These are phyloP conservation scores for Pseudocercospora cruenta DNA, from an alignment of 2,329 filamentous ascomycete species.

Conservation along the genomic window DNA sequence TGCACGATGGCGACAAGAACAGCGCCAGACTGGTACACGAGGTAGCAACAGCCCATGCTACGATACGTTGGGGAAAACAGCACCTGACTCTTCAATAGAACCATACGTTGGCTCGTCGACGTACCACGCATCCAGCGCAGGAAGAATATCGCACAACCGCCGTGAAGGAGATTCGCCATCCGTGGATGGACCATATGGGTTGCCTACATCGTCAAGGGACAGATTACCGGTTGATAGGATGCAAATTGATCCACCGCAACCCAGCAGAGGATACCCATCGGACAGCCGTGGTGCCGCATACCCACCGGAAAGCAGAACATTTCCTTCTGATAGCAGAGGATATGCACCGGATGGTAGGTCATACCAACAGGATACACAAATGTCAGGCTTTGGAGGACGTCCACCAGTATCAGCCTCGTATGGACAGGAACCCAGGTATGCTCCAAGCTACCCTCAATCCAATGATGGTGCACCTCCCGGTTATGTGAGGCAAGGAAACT, in stretches of 20 bases:
- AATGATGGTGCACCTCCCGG: conserved; percentile 39
- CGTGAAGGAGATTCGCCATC: conserved; percentile 43
- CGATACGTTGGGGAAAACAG: conserved; percentile 47
- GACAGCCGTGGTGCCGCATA: conserved; percentile 28
- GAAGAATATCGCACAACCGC: conserved; percentile 46
- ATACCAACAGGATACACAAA: conserved; percentile 31
- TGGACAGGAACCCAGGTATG: conserved; percentile 38
- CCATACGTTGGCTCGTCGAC: conserved; percentile 40
- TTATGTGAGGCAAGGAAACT: conserved; percentile 40
- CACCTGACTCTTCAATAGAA: conserved; percentile 38
- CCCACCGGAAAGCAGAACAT: conserved; percentile 31
- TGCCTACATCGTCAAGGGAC: conserved; percentile 29
- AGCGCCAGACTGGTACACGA: conserved; percentile 43
- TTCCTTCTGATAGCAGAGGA: conserved; percentile 29
- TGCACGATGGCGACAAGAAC: conserved; percentile 48
- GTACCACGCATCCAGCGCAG: conserved; percentile 49
- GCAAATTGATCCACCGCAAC: conserved; percentile 36
- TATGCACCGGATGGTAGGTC: conserved; percentile 31
- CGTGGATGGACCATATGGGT: conserved; percentile 37
- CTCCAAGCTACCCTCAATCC: conserved; percentile 33
- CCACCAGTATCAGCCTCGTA: conserved; percentile 33
- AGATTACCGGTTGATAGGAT: conserved; percentile 35
- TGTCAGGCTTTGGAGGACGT: conserved; percentile 31
- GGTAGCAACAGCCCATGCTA: conserved; percentile 50
- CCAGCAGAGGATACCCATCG: conserved; percentile 29